These are phyloP conservation scores for Debaryomycetaceae sp. DNA, from an alignment of 1,139 yeast species.

Conservation along the genomic window DNA sequence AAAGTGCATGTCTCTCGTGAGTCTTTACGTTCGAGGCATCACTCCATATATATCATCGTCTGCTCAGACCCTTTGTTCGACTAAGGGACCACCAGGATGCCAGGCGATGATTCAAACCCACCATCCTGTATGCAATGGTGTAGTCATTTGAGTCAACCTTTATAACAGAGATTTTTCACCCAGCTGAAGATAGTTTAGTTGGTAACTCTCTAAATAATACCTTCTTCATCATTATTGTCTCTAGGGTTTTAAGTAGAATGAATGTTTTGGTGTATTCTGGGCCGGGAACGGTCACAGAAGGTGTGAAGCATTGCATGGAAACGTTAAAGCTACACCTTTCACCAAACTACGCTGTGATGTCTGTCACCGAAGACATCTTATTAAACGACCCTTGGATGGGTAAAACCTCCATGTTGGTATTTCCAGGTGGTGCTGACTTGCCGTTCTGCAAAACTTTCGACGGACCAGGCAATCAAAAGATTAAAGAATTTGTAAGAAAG, in stretches of 20 bases:
- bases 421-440: slow-evolving; percentile 97
- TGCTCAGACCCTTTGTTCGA: no score
- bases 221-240: neutral
- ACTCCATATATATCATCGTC: no score
- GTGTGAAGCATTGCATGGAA: slow-evolving; percentile 80
- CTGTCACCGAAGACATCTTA: slow-evolving; percentile 61
- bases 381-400: slow-evolving; percentile 83
- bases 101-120: neutral
- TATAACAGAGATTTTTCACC: no score
- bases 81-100: no score
- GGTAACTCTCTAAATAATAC: no score
- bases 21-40: no score
- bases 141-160: neutral
- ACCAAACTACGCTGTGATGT: slow-evolving; percentile 82
- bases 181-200: no score
- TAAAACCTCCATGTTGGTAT: slow-evolving; percentile 73
- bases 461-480: slow-evolving; percentile 62
- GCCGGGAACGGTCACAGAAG: slow-evolving; percentile 83
- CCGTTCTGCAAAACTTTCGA: slow-evolving; percentile 73
- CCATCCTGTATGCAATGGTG: neutral
- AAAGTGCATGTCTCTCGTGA: no score
- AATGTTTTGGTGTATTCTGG: slow-evolving; percentile 81
- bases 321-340: slow-evolving; percentile 72
- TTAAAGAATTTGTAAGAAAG: slow-evolving; percentile 59
- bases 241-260: slow-evolving; percentile 34